phyloP scores from a whole-genome alignment of 345 rosid species.

The Rubroshorea leprosula region DNA sequence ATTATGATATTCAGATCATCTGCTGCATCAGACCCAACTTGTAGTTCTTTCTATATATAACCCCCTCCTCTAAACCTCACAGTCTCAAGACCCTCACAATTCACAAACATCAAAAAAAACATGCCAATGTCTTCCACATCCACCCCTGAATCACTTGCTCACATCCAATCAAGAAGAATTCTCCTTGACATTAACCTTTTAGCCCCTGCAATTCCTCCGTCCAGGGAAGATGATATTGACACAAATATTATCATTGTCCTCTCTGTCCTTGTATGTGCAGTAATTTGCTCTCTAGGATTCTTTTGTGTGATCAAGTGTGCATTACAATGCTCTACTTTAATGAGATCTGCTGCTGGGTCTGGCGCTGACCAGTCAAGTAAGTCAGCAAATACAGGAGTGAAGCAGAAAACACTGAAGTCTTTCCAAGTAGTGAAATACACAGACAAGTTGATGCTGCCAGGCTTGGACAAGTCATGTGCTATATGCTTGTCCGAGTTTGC shows the following conservation, averaged over 20 bases:
- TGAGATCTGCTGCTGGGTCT: constrained; percentile 26
- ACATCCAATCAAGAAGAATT: constrained; percentile 28
- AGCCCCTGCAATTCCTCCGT: constrained; percentile 20
- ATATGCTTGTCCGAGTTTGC: constrained; percentile 47
- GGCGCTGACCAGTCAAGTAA: constrained; percentile 9
- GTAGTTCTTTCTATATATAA: background rate
- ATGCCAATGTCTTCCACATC: constrained; percentile 21
- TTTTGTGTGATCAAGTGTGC: constrained; percentile 45
- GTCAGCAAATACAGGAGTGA: constrained; percentile 34
- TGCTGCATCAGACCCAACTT: background rate
- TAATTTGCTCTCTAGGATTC: constrained; percentile 40
- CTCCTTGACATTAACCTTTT: constrained; percentile 25
- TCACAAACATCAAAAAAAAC: background rate
- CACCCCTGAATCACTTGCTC: constrained; percentile 20
- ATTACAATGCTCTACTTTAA: constrained; percentile 28
- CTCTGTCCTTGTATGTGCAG: constrained; percentile 44
- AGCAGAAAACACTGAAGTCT: constrained; percentile 35
- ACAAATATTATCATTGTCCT: constrained; percentile 40
- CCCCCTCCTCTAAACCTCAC: background rate
- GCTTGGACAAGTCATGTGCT: constrained; percentile 36
- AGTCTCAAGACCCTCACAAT: background rate
- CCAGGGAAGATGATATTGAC: constrained; percentile 24
- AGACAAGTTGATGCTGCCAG: too few species aligned
- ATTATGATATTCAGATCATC: background rate
- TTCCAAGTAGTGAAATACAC: constrained; percentile 43